A percentile compares a stretch with the other conserved stretches of the same genome.
These are phyloP conservation scores for Mycena floridula DNA, from an alignment of 768 basidiomycete species.

Conservation along the genomic window DNA sequence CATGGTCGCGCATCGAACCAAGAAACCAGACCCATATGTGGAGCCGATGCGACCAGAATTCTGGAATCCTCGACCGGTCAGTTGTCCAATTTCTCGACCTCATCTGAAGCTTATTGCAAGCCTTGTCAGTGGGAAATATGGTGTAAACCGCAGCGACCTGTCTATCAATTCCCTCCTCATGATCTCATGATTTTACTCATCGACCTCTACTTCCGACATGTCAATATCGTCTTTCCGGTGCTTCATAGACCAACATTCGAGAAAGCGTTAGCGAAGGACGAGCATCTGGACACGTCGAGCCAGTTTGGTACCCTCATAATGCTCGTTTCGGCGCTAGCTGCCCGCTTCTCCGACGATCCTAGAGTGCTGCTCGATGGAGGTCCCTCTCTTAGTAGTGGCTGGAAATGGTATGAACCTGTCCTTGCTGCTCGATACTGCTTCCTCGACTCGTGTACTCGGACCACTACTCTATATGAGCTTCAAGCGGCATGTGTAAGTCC, in stretches of 20 bases:
- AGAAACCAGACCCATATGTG: no score
- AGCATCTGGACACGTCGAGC: constrained; percentile 43
- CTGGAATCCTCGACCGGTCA: no score
- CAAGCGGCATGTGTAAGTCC: background rate
- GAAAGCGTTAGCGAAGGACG: constrained; percentile 51
- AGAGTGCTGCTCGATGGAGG: constrained; percentile 43
- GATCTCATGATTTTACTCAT: constrained; percentile 60
- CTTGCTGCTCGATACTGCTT: constrained; percentile 50
- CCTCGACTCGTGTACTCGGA: no score
- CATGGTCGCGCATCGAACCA: no score
- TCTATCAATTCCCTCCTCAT: constrained; percentile 59
- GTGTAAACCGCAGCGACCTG: no score
- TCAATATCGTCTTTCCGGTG: constrained; percentile 57
- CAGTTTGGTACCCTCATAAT: constrained; percentile 55
- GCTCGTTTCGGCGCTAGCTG: constrained; percentile 59
- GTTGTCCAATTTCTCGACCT: no score
- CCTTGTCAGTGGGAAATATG: no score
- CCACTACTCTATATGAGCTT: constrained; percentile 17
- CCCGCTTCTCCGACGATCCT: constrained; percentile 58
- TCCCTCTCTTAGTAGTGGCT: constrained; percentile 6
- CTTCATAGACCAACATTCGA: constrained; percentile 70
- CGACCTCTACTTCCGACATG: constrained; percentile 58
- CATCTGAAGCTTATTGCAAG: no score
- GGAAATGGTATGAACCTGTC: constrained; percentile 45
- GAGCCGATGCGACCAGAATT: no score